Conservation (phyloP, 768 basidiomycete species). For the Boletus coccyginus region DNA sequence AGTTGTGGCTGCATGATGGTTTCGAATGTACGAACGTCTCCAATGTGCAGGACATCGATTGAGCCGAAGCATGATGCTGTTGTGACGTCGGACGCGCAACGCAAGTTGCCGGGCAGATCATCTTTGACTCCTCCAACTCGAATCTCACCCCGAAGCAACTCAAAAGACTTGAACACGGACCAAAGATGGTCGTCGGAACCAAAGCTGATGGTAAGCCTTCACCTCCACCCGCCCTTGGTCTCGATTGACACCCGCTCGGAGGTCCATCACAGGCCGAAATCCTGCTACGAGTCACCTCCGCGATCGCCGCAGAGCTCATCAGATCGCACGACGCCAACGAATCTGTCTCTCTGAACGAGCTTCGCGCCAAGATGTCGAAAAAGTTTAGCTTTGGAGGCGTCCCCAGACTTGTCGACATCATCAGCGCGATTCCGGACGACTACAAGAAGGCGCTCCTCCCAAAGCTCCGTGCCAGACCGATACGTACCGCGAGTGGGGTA, state of each 20-base stretch:
- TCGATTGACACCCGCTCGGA: constrained; percentile 14
- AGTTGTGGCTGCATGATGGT: constrained; percentile 16
- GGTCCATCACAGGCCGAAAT: constrained; percentile 89
- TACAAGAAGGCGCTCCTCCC: constrained; percentile 91
- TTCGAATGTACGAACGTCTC: constrained; percentile 1
- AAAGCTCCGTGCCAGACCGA: constrained; percentile 88
- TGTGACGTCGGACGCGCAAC: not conserved
- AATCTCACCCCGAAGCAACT: not conserved
- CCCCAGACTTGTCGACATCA: constrained; percentile 94
- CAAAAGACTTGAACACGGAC: not conserved
- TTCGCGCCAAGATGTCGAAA: constrained; percentile 87
- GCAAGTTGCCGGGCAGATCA: too few species aligned
- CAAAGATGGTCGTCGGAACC: constrained; percentile 39
- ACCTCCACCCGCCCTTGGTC: not conserved
- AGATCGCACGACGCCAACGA: constrained; percentile 77
- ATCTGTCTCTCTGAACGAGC: constrained; percentile 81
- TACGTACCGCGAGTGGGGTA: constrained; percentile 95
- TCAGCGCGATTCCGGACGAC: constrained; percentile 97
- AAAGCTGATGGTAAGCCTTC: constrained; percentile 34
- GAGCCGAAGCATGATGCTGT: constrained; percentile 8
- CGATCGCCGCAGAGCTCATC: constrained; percentile 93
- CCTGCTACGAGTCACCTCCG: constrained; percentile 87
- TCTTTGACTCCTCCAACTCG: too few species aligned
- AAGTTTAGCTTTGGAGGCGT: constrained; percentile 84
- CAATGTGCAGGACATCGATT: constrained; percentile 3